Evolutionary conservation across 2,329 filamentous ascomycete species (phyloP), one percentile per base, ranked within the genome.

Genomic region (Aspergillus sp.): DNA sequence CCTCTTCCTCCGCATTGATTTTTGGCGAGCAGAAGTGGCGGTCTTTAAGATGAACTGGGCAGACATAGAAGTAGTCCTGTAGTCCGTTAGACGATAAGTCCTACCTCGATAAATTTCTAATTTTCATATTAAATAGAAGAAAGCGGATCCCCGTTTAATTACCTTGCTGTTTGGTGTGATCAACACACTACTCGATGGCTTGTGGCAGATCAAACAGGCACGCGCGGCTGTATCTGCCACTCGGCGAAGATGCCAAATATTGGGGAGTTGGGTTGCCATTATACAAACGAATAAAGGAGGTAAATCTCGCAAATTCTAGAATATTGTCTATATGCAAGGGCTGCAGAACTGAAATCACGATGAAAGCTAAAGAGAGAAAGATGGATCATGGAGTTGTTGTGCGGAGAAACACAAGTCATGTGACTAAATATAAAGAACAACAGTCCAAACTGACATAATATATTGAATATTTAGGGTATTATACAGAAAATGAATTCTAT

Each of bases 131-230:
- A 36, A 7, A n/a, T 36, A 36, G 6, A 5, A 36, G 15, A 8
- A n/a, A 36, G 12, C 34, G 6, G 15, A 36, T 7, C 5, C 11
- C 15, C 2, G 6, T 11, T n/a, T 20, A 22, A 9, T 50, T 66
- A 95, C 93, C 85, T 93, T 95, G 68, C 91, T 93, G 68, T 96
- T 92, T 0, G 90, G 85, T 8, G 92, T 96, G 65, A 96, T 90
- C 54, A 99, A 80, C 17, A 98, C 93, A 63, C 89, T 96, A 6
- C 88, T 86, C 58, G 88, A 91, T 8, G 90, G 89, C 76, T 95
- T 96, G 80, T 89, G 96, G 81, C 95, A 98, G 62, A 98, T 86
- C 74, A 91, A 89, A 76, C 95, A 99, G 49, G 90, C 82, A 75
- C 90, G 96, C 12, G 90, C 84, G 1, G 89, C 84, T n/a, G 86